Base-by-base conservation (phyloP, 2,329 filamentous ascomycete species). In the Fusarium aywerte region DNA sequence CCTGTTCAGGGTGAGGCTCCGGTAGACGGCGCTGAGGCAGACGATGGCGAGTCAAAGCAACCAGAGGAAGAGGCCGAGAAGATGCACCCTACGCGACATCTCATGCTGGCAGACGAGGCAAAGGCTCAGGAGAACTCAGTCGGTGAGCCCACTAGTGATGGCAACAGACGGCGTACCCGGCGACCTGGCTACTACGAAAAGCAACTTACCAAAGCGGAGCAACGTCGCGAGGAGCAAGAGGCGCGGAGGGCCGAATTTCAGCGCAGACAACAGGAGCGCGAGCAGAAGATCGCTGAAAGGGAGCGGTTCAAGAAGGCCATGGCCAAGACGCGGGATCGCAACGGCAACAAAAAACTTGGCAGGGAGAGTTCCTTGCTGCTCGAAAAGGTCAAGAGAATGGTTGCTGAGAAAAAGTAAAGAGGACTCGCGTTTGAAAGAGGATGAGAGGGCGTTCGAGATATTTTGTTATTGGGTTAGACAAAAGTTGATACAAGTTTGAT, bases 281-380 rank as follows among this genome's bases (percentile, higher is more conserved):
- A 90, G 74, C 84, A 84, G 68, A 87, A 87, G 63, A 80, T 86
- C 5, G 90, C 91, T 48, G 88, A 90, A 71, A 87, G 90, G 13
- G 83, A 88, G 69, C 83, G 83, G 62, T 86, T 90, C 72, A 85
- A 88, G 61, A 88, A 86, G 70, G 88, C 90, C 66, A 87, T 92
- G 77, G 90, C 91, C 67, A 90, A 90, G 76, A 92, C 94, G 50
- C 87, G 90, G 33, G 88, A 90, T 76, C 89, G 88, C 27, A 87
- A 91, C 75, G 92, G 92, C 12, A 89, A 91, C 80, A 86, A 90
- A 77, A 94, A 92, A 80, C 78, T 97, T 45, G 93, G 93, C 3
- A 85, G 92, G 62, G 93, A 97, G 82, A 94, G 93, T 72, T 85
- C 85, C 32, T 84, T 95, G 35, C 73, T 97, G 71, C 80, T 97